Conservation (phyloP, 2,329 filamentous ascomycete species). For the Fusarium sublunatum region DNA sequence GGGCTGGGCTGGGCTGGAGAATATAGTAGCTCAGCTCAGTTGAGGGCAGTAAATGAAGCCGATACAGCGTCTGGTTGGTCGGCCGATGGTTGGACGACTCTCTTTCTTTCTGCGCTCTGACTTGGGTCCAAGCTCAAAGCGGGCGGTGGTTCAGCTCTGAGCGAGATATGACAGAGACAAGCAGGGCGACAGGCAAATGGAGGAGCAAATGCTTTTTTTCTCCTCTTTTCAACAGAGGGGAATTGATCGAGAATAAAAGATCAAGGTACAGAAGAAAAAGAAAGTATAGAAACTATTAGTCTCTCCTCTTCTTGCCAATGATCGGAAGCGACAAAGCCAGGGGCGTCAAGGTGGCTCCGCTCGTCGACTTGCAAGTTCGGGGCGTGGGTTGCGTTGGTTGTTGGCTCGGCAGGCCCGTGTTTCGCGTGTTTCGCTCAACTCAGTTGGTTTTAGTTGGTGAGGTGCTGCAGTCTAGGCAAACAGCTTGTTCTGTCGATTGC, state of each 20-base stretch:
- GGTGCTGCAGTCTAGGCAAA: conserved; percentile 17
- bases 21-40: conserved; percentile 27
- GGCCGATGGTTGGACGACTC: conserved; percentile 32
- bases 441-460: conserved; percentile 32
- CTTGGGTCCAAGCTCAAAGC: conserved; percentile 39
- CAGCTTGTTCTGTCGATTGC: conserved; percentile 28
- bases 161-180: conserved; percentile 39
- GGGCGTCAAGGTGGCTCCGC: conserved; percentile 40
- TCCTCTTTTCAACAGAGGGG: conserved; percentile 9
- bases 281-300: conserved; percentile 30
- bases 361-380: conserved; percentile 41
- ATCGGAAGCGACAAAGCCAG: conserved; percentile 30
- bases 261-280: conserved; percentile 11
- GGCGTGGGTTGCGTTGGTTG: conserved; percentile 26
- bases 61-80: conserved; percentile 24
- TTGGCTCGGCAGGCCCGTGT: conserved; percentile 45
- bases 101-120: conserved; percentile 29
- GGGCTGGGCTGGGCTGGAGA: conserved; percentile 14
- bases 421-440: conserved; percentile 42
- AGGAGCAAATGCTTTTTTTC: conserved; percentile 1
- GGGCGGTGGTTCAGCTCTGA: conserved; percentile 38
- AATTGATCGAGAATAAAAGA: conserved; percentile 2
- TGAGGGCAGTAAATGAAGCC: conserved; percentile 13
- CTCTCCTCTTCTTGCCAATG: conserved; percentile 21
- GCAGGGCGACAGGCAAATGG: conserved; percentile 8